Conservation (phyloP, 495 filamentous ascomycete species). For the Podospora conica region DNA sequence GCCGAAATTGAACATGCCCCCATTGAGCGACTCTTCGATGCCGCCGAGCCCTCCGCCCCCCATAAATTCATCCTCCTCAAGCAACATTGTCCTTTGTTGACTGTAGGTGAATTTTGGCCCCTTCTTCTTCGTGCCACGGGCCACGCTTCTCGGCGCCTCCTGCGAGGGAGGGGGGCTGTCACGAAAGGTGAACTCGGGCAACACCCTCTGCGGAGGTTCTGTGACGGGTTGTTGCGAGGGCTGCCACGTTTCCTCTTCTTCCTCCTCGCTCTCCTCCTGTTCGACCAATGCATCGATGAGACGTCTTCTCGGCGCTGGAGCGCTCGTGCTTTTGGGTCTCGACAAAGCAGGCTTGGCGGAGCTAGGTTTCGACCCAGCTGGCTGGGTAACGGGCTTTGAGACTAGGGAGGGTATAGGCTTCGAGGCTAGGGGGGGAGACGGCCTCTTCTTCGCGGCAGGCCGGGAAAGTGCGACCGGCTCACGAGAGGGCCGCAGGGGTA, state of each 20-base stretch:
- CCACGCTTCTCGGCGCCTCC: conserved; percentile 1
- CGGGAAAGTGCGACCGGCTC: conserved; percentile 7
- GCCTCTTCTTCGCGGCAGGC: conserved; percentile 9
- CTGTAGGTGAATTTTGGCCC: conserved; percentile 43
- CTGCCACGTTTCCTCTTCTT: conserved; percentile 3
- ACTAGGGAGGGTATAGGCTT: background rate
- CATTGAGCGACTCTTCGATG: conserved; percentile 27
- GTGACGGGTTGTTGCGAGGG: background rate
- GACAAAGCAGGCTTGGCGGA: background rate
- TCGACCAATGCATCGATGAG: conserved; percentile 51
- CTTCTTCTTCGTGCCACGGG: conserved; percentile 20
- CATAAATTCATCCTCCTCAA: conserved; percentile 34
- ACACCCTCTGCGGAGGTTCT: background rate
- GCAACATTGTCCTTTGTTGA: conserved; percentile 43
- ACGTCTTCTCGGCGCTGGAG: conserved; percentile 34
- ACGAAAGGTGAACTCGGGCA: conserved; percentile 9
- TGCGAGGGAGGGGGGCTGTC: conserved; percentile 14
- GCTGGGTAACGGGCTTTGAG: background rate
- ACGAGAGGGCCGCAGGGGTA: conserved; percentile 35
- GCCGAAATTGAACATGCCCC: conserved; percentile 36
- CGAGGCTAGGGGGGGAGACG: conserved; percentile 5
- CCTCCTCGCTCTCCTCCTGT: conserved; percentile 30
- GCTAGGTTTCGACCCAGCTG: background rate
- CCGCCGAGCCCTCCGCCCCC: conserved; percentile 20
- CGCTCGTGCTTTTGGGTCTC: background rate